A percentile compares a stretch with the other conserved stretches of the same genome.
These are phyloP conservation scores for Nepenthes gracilis DNA, from an alignment of 148 eudicot genomes.

Conservation along the genomic window DNA sequence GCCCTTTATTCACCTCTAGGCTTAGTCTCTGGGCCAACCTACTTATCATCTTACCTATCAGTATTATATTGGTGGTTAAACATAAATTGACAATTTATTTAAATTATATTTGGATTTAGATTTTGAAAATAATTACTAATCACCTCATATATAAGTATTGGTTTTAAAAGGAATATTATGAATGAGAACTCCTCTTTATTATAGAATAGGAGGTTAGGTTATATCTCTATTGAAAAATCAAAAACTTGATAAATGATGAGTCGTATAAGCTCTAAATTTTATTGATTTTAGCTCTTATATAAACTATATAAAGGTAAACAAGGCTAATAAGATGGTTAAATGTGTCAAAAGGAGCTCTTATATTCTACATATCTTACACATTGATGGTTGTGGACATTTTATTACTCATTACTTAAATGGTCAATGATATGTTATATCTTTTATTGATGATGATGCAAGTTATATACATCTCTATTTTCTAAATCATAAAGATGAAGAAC, in stretches of 20 bases:
- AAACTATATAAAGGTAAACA: background rate
- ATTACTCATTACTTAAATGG: background rate
- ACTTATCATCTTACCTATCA: too few relatives aligned
- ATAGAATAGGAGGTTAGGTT: background rate
- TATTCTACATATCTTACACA: background rate
- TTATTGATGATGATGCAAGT: too few relatives aligned
- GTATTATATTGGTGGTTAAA: too few relatives aligned
- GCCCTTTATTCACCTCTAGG: too few relatives aligned
- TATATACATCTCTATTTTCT: background rate
- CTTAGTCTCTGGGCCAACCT: too few relatives aligned
- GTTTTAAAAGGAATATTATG: background rate
- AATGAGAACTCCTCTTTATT: background rate
- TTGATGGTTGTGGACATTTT: slow-evolving; percentile 4
- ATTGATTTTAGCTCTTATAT: background rate
- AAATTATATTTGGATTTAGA: too few relatives aligned
- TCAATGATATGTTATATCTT: slow-evolving; percentile 3
- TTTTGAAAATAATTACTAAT: too few relatives aligned
- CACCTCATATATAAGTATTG: background rate
- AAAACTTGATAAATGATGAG: slow-evolving; percentile 4
- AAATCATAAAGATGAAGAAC: slow-evolving; percentile 4
- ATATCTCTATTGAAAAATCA: background rate
- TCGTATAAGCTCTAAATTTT: slow-evolving; percentile 2
- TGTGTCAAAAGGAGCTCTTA: slow-evolving; percentile 1
- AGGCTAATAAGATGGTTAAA: background rate
- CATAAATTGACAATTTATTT: too few relatives aligned